Evolutionary conservation across 177 flowering plant species (phyloP).

Genomic region (Vitis hybrid): DNA sequence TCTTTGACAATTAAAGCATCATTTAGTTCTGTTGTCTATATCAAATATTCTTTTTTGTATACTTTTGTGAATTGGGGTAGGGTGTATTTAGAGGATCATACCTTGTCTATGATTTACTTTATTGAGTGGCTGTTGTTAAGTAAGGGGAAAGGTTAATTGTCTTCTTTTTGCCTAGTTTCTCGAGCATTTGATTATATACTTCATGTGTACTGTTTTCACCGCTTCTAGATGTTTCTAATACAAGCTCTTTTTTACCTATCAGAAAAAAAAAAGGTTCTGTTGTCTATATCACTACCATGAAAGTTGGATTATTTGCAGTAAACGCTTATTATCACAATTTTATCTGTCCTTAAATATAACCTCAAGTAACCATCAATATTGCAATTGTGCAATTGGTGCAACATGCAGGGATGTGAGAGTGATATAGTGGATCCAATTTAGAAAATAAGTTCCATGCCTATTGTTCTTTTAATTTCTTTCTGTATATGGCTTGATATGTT

Average conservation of each 20-base stretch:
- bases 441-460: not conserved
- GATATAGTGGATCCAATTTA: not conserved
- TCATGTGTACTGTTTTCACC: no score
- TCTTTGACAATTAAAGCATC: no score
- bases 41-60: not conserved
- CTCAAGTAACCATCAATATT: not conserved
- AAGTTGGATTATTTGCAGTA: no score
- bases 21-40: no score
- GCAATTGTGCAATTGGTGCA: not conserved
- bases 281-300: no score
- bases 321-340: not conserved
- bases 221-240: no score
- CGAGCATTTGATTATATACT: no score
- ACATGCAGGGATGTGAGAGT: not conserved
- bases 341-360: not conserved
- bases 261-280: no score
- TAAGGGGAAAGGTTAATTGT: not conserved
- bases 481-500: not conserved
- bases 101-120: not conserved
- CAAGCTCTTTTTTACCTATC: no score
- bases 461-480: not conserved
- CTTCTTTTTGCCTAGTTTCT: no score
- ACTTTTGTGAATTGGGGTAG: not conserved
- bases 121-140: not conserved
- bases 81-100: no score